Evolutionary conservation across 768 basidiomycete genomes (phyloP).

Genomic region (Tricholoma sp.): DNA sequence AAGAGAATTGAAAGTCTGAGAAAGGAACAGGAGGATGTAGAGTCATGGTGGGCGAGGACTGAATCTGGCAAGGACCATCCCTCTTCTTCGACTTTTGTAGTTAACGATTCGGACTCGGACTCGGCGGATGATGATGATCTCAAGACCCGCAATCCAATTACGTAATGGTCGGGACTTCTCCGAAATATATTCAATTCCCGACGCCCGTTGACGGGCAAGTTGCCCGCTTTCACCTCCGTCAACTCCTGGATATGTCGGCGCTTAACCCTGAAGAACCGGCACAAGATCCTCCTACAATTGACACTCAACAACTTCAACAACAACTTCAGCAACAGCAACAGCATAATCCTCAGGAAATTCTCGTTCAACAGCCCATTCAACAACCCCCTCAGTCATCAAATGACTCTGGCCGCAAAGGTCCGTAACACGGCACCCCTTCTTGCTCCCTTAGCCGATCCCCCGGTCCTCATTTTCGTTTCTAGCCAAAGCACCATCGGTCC

Average conservation of each 20-base stretch:
- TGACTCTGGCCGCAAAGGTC: conserved; percentile 60
- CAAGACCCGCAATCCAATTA: too few species aligned
- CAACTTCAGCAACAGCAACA: conserved; percentile 40
- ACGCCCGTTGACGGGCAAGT: conserved; percentile 21
- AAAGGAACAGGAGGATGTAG: conserved; percentile 53
- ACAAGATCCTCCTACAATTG: conserved; percentile 49
- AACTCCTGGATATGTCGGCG: conserved; percentile 61
- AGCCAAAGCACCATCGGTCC: conserved; percentile 81
- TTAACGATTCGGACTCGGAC: too few species aligned
- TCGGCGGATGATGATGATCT: too few species aligned
- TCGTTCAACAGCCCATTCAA: conserved; percentile 22
- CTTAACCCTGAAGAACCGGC: conserved; percentile 69
- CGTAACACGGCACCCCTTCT: conserved; percentile 21
- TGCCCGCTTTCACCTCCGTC: conserved; percentile 26
- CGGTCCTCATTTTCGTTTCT: conserved; percentile 15
- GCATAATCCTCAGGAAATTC: conserved; percentile 18
- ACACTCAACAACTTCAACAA: conserved; percentile 58
- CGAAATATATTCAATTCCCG: conserved; percentile 11
- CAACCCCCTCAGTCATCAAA: conserved; percentile 20
- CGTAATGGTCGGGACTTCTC: conserved; percentile 1
- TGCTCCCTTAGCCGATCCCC: conserved; percentile 14
- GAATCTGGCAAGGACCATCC: conserved; percentile 5
- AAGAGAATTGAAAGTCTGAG: conserved; percentile 68
- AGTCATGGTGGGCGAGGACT: conserved; percentile 23
- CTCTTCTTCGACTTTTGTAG: conserved; percentile 1